Conservation (phyloP, 108 stramenopile genomes). For the Schizochytrium sp. region DNA sequence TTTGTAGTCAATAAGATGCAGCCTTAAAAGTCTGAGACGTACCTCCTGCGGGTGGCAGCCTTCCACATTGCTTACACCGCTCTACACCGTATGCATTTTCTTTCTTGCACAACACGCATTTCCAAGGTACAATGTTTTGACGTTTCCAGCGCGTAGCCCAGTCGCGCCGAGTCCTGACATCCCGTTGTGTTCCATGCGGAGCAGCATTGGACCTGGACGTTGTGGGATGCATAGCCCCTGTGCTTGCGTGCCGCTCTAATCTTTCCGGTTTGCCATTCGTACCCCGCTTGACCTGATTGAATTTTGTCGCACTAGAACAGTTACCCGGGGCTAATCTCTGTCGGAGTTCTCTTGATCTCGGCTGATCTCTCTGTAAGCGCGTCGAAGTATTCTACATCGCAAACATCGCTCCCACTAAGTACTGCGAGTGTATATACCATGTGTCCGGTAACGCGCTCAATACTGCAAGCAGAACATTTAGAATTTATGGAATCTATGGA, state of each 20-base stretch:
- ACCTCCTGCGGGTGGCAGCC: neutral
- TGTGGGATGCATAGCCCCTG: neutral
- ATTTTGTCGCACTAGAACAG: no score
- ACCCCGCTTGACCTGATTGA: no score
- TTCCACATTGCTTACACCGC: constrained; percentile 23
- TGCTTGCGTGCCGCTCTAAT: neutral
- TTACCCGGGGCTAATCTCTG: no score
- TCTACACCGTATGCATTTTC: constrained; percentile 10
- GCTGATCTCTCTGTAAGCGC: no score
- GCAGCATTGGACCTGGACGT: neutral
- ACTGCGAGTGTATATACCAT: no score
- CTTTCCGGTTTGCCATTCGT: no score
- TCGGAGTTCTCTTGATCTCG: no score
- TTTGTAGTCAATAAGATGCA: neutral
- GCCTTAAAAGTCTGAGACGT: neutral
- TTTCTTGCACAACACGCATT: constrained; percentile 4
- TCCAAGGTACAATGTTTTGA: constrained; percentile 14
- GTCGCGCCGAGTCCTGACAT: neutral
- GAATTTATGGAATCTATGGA: no score
- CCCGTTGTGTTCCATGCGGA: neutral
- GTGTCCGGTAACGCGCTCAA: no score
- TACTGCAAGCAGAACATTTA: no score
- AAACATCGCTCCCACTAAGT: no score
- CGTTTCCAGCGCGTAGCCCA: constrained; percentile 47
- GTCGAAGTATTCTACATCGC: no score